Conservation (phyloP, 441 rosid genomes). For the Jatropha multifida region DNA sequence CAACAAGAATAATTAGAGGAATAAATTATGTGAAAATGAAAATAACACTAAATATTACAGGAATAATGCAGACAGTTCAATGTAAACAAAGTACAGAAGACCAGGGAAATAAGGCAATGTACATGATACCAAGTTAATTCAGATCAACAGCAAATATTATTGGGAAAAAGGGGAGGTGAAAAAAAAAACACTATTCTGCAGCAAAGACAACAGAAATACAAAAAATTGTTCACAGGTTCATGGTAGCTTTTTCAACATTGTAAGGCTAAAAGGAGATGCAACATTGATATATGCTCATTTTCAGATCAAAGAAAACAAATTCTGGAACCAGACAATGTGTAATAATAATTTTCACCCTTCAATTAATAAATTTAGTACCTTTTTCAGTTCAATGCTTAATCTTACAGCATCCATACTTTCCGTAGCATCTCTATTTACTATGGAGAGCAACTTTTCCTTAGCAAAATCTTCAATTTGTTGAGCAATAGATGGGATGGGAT, state of each 20-base stretch:
- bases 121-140: background rate
- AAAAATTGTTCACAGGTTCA: background rate
- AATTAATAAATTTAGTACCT: slow-evolving; percentile 48
- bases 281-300: background rate
- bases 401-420: slow-evolving; percentile 52
- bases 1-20: too few species aligned
- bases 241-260: background rate
- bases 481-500: slow-evolving; percentile 69
- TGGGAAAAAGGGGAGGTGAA: background rate
- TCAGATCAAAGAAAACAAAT: background rate
- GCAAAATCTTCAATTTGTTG: slow-evolving; percentile 93
- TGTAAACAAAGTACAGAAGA: background rate
- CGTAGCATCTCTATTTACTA: slow-evolving; percentile 40
- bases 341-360: slow-evolving; percentile 7
- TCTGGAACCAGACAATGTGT: background rate
- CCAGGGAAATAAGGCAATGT: background rate
- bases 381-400: slow-evolving; percentile 39
- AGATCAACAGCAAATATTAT: background rate
- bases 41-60: background rate
- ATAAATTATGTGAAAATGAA: background rate
- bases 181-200: background rate
- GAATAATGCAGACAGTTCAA: background rate
- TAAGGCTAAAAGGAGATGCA: background rate
- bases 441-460: slow-evolving; percentile 62
- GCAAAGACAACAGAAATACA: background rate